Base-by-base conservation (phyloP, 1,139 yeast genomes). In the Nakaseomyces bracarensis region DNA sequence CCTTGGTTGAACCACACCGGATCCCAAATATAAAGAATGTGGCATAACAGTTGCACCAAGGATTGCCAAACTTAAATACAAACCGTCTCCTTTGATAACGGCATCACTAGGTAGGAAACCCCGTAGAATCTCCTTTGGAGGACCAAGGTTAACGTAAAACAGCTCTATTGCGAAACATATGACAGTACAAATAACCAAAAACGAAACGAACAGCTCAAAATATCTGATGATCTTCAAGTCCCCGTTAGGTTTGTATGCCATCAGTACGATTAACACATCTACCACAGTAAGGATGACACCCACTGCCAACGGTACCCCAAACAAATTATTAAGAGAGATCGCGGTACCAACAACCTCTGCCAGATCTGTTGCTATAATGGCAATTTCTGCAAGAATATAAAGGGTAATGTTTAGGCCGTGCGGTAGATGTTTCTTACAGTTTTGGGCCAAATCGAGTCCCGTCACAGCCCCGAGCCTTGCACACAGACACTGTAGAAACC, bases 1-100 rank as follows among this genome's bases (percentile, higher is more conserved):
- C 52, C 93, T 68, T 13, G 89, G 78, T 54, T 81, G 87, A 3
- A 82, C 91, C 42, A 82, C 70, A 4, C 85, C 84, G 0, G 87
- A 79, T 1, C 91, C 91, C 43, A 82, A 66, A 52, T 75, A 82
- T 44, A 82, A 67, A 0, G 87, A 79, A 55, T 82, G 91, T 2
- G 93, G 91, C 93, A 82, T 82, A 6, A 82, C 89, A 0, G 91
- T 82, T 38, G 87, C 83, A 26, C 93, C 93, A 15, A 82, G 74
- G 44, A 82, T 82, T 6, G 86, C 91, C 57, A 84, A 69, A 49
- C 82, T 72, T 46, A 82, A 64, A 53, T 80, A 82, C 29, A 79
- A 63, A 0, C 84, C 84, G 54, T 75, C 76, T 39, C 70, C 72
- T 49, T 75, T 74, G 38, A 65, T 59, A 38, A 79, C 72, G 2